These are phyloP conservation scores for Starmerella potacharoeniae DNA, from an alignment of 805 yeast species.

Conservation along the genomic window DNA sequence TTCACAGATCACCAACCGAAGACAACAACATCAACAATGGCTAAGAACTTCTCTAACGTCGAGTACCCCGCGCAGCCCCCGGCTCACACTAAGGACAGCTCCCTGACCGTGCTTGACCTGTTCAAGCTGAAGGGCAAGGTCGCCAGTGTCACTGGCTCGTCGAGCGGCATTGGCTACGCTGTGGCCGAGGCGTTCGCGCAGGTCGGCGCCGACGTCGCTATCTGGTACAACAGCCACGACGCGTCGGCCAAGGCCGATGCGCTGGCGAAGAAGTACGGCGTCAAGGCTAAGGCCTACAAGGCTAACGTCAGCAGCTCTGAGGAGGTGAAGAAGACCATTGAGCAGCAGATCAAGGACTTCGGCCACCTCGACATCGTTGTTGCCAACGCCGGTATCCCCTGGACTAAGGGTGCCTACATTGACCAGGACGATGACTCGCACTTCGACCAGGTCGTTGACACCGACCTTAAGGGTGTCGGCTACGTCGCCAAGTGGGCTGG, in stretches of 20 bases:
- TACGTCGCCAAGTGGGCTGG: constrained; percentile 71
- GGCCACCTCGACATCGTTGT: constrained; percentile 74
- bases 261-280: constrained; percentile 47
- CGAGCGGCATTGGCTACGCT: constrained; percentile 71
- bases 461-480: constrained; percentile 71
- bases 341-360: constrained; percentile 50
- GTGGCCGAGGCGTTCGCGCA: constrained; percentile 76
- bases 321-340: constrained; percentile 40
- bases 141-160: constrained; percentile 77
- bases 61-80: constrained; percentile 23
- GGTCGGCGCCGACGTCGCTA: constrained; percentile 76
- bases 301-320: constrained; percentile 43
- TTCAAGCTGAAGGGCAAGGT: constrained; percentile 73
- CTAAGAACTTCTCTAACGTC: constrained; percentile 20
- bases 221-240: constrained; percentile 53
- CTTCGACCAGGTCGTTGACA: constrained; percentile 62
- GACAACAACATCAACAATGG: constrained; percentile 9
- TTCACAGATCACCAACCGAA: background rate
- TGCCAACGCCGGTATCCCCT: constrained; percentile 82
- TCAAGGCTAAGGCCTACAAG: constrained; percentile 53
- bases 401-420: constrained; percentile 55
- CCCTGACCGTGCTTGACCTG: constrained; percentile 44
- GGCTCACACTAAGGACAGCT: constrained; percentile 16
- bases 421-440: constrained; percentile 41
- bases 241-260: constrained; percentile 52